phyloP scores from a whole-genome alignment of 2,329 filamentous ascomycete genomes.

The Periconia sp. region DNA sequence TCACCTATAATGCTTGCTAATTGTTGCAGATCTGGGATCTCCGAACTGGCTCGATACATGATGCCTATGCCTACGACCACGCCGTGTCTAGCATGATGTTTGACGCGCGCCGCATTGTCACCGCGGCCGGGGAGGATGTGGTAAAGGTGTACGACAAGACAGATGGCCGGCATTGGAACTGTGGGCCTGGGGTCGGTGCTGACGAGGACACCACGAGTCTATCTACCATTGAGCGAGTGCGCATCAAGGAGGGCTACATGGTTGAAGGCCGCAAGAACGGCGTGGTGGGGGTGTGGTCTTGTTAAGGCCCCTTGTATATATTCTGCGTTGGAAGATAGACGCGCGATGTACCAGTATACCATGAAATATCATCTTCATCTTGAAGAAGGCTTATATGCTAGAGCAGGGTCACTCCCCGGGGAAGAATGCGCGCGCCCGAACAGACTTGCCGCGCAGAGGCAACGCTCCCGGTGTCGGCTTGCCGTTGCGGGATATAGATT shows the following conservation, averaged over 20 bases:
- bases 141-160: constrained; percentile 99
- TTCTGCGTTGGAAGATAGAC: constrained; percentile 3
- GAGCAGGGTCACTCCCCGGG: no score
- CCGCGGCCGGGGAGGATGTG: constrained; percentile 88
- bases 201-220: constrained; percentile 67
- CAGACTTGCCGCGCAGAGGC: no score
- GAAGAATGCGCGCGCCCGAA: no score
- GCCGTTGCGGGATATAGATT: no score
- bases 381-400: no score
- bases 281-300: constrained; percentile 82
- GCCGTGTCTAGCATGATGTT: constrained; percentile 98
- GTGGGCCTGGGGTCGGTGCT: constrained; percentile 76
- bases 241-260: constrained; percentile 92
- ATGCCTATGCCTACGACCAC: constrained; percentile 94
- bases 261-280: constrained; percentile 89
- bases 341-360: constrained; percentile 2
- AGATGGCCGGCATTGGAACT: constrained; percentile 95
- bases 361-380: background rate
- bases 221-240: constrained; percentile 75
- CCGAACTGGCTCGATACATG: constrained; percentile 90
- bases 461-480: no score
- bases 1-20: constrained; percentile 22
- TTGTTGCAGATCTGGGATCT: constrained; percentile 92
- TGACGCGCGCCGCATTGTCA: constrained; percentile 85
- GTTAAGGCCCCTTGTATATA: constrained; percentile 21